A percentile compares a stretch with the other conserved stretches of the same genome.
These are phyloP conservation scores for Protomyces macrosporus DNA, from an alignment of 1,139 yeast species.

Conservation along the genomic window DNA sequence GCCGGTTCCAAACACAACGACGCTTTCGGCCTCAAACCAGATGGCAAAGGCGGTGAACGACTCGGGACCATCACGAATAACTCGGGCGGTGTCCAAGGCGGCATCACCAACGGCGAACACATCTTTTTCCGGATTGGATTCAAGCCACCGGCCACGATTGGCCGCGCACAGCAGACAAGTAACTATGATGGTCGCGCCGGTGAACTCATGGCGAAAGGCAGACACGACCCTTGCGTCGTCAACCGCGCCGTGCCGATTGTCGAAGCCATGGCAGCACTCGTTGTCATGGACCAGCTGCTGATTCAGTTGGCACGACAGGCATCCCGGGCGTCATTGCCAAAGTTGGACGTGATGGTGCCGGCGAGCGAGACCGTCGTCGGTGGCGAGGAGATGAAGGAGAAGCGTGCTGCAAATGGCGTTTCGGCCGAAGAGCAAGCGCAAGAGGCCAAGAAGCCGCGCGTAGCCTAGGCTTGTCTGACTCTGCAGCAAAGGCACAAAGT, in stretches of 20 bases:
- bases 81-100: constrained; percentile 98
- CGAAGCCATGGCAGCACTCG: constrained; percentile 95
- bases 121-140: constrained; percentile 92
- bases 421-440: too few relatives aligned
- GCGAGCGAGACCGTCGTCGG: constrained; percentile 13
- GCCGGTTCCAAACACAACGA: constrained; percentile 96
- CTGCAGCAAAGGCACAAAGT: too few relatives aligned
- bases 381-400: constrained; percentile 8
- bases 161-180: constrained; percentile 83
- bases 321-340: constrained; percentile 36
- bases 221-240: constrained; percentile 97
- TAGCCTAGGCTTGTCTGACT: too few relatives aligned
- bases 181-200: constrained; percentile 84
- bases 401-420: neutral
- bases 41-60: constrained; percentile 36
- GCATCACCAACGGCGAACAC: constrained; percentile 92
- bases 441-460: too few relatives aligned
- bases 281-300: constrained; percentile 75
- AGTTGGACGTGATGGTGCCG: constrained; percentile 6
- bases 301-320: constrained; percentile 80
- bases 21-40: constrained; percentile 47
- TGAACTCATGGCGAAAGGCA: constrained; percentile 87
- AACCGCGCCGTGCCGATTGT: constrained; percentile 98
- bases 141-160: constrained; percentile 96
- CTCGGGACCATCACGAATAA: constrained; percentile 83